Percentiles rank a stretch among this genome's conserved stretches.
These are phyloP conservation scores for Grammothele lineata DNA, from an alignment of 768 basidiomycete genomes.

Conservation along the genomic window DNA sequence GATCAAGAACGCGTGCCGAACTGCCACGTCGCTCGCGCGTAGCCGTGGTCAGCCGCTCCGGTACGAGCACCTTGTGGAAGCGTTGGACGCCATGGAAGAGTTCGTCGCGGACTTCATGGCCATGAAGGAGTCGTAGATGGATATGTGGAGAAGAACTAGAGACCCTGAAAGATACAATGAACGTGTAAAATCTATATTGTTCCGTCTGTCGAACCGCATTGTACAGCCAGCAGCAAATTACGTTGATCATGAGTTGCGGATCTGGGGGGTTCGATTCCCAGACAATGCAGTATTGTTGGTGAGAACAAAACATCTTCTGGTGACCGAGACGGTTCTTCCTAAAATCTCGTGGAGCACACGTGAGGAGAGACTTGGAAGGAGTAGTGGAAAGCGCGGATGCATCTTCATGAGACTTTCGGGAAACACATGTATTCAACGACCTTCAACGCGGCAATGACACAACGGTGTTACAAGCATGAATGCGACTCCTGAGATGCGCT, in stretches of 20 bases:
- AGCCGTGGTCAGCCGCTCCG: constrained; percentile 41
- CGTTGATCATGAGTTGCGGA: too few species aligned
- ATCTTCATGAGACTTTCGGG: too few species aligned
- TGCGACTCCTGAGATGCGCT: background rate
- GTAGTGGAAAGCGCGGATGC: too few species aligned
- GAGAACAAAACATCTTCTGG: background rate
- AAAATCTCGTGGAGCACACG: background rate
- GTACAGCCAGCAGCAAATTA: too few species aligned
- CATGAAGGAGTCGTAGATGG: background rate
- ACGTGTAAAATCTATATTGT: too few species aligned
- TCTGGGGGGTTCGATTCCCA: constrained; percentile 17
- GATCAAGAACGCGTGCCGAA: constrained; percentile 65
- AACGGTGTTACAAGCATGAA: background rate
- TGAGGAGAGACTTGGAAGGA: too few species aligned
- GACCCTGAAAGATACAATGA: too few species aligned
- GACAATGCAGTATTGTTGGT: too few species aligned
- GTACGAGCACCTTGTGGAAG: constrained; percentile 49
- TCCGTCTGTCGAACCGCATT: too few species aligned
- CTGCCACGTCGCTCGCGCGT: constrained; percentile 53
- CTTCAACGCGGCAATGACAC: background rate
- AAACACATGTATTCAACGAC: too few species aligned
- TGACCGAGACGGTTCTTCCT: background rate
- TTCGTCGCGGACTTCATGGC: constrained; percentile 16
- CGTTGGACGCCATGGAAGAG: constrained; percentile 59
- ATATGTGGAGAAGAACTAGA: too few species aligned